Evolutionary conservation across 2,329 filamentous ascomycete genomes (phyloP).

Genomic region (Elsinoe fawcettii): DNA sequence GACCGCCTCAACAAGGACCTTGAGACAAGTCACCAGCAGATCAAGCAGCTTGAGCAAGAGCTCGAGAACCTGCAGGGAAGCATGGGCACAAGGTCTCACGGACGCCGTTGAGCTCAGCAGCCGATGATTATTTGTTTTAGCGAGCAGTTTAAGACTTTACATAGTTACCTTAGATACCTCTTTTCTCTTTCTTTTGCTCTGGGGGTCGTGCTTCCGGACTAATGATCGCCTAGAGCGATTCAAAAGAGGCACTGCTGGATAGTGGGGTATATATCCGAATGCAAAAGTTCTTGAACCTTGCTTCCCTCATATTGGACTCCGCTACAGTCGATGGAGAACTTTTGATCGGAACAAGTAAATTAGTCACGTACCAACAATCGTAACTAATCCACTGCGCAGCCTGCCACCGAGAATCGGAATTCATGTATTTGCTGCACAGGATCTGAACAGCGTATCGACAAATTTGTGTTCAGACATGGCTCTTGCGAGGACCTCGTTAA

Average conservation of each 20-base stretch:
- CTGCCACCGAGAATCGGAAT: background rate
- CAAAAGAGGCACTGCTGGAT: slow-evolving; percentile 9
- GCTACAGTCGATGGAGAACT: background rate
- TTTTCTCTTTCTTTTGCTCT: slow-evolving; percentile 6
- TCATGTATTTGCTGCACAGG: background rate
- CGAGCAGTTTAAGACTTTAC: slow-evolving; percentile 4
- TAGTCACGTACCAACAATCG: no score
- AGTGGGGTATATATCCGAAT: slow-evolving; percentile 1
- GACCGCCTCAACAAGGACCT: slow-evolving; percentile 99
- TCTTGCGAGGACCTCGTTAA: slow-evolving; percentile 39
- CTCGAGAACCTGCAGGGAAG: slow-evolving; percentile 76
- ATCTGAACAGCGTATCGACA: no score
- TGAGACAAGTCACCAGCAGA: slow-evolving; percentile 86
- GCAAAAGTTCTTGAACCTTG: slow-evolving; percentile 4
- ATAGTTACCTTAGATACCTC: slow-evolving; percentile 15
- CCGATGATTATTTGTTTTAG: slow-evolving; percentile 3
- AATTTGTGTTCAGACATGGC: slow-evolving; percentile 27
- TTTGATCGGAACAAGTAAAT: background rate
- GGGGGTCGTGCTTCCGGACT: background rate
- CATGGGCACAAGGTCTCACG: slow-evolving; percentile 25
- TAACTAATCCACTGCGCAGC: no score
- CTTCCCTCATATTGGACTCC: background rate
- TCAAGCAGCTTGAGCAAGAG: slow-evolving; percentile 85
- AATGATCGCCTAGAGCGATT: background rate
- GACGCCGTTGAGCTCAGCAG: slow-evolving; percentile 18